Base-by-base conservation (phyloP, 2,329 filamentous ascomycete genomes). In the Stachybotrys chlorohalonatus region DNA sequence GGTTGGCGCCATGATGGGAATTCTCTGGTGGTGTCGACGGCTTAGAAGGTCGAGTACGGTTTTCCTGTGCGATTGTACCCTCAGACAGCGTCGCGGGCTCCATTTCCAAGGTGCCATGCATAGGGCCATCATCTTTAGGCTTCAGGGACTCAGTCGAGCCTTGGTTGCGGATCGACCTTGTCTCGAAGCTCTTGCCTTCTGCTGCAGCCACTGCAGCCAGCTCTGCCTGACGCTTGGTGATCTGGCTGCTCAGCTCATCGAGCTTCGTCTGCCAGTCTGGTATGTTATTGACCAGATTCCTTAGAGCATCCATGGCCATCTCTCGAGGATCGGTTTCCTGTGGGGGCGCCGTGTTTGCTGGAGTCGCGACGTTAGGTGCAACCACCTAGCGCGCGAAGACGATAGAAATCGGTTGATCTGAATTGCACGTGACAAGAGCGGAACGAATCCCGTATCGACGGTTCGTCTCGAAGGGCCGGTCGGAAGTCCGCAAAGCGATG, bases 221-320 rank as follows among this genome's bases (percentile, higher is more conserved):
- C 63, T 85, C 82, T 52, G 73, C 69, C 70, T 86, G 83, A 56
- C 83, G 81, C 63, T 79, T 73, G 56, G 82, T 77, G 56, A 86
- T 83, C 66, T 86, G 78, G 56, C 74, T 73, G 63, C 76, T 83
- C 55, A 86, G 75, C 52, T 84, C 78, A 57, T 84, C 79, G 49
- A 86, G 75, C 24, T 80, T 76, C 56, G 71, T 71, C 45, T 80
- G 70, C 83, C 83, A 86, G 64, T 79, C 76, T 15, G 83, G 83
- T 47, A 84, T 74, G 56, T 83, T 81, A 59, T 67, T 72, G 53
- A 74, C 72, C 45, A 86, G 72, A 56, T 76, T 77, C 54, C 72
- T 76, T 54, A 86, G 69, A 31, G 82, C 78, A 56, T 85, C 83
- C 70, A 81, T 79, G 57, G 74, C 72, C 70, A 74, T 73, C 52